phyloP scores from a whole-genome alignment of 1,139 yeast species.

The Suhomyces terraborum region DNA sequence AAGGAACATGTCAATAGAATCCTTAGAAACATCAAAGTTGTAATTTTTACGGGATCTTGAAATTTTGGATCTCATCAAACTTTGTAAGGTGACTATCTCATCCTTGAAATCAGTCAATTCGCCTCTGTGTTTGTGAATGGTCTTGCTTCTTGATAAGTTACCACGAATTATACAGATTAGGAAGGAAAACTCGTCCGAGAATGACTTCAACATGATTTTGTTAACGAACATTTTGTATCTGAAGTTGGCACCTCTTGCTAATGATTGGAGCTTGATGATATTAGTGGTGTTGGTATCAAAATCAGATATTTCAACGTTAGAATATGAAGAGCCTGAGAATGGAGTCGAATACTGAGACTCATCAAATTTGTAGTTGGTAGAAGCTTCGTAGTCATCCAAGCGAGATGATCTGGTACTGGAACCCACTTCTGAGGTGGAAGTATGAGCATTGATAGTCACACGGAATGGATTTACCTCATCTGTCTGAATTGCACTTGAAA shows the following conservation, averaged over 20 bases:
- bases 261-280: conserved; percentile 55
- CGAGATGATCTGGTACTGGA: conserved; percentile 12
- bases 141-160: conserved; percentile 32
- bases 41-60: conserved; percentile 16
- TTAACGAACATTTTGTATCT: conserved; percentile 66
- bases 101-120: conserved; percentile 30
- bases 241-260: conserved; percentile 64
- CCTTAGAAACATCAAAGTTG: conserved; percentile 17
- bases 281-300: conserved; percentile 21
- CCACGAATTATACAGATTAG: conserved; percentile 47
- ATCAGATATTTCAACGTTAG: neutral
- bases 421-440: conserved; percentile 14
- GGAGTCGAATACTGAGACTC: conserved; percentile 2
- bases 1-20: conserved; percentile 25
- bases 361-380: conserved; percentile 9
- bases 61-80: conserved; percentile 34
- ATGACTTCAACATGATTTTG: conserved; percentile 58
- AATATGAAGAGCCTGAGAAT: neutral
- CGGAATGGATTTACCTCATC: conserved; percentile 18
- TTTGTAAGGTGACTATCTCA: conserved; percentile 40
- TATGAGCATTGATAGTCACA: conserved; percentile 10
- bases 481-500: conserved; percentile 20
- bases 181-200: conserved; percentile 45
- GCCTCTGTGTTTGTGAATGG: conserved; percentile 44
- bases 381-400: conserved; percentile 3